Evolutionary conservation across 2,329 filamentous ascomycete genomes (phyloP), one percentile per base, ranked within the genome.

Genomic region (Trichoderma koningii): DNA sequence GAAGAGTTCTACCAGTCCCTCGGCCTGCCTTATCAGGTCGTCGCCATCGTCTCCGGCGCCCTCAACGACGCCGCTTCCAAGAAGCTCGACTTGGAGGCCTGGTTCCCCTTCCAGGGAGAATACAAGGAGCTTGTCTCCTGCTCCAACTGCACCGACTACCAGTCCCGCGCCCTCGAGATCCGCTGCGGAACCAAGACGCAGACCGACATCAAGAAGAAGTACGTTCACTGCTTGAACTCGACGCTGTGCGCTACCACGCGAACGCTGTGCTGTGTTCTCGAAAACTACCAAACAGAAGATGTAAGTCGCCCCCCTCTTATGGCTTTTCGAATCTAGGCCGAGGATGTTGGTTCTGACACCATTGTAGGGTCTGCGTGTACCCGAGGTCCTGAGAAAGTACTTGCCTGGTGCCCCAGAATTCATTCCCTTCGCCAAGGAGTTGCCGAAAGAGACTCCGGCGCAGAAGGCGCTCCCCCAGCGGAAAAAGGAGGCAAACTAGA

Each of bases 41-140:
- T 98, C 10, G 88, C 90, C 62, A 99, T 99, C 69, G 95, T 98
- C 65, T 97, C 92, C n/a, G 94, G 94, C 5, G 95, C 95, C 0
- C 81, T 99, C 73, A 97, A 96, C 80, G 96, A 80, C 53, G 78
- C 78, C 14, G 79, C 82, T 15, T 83, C 92, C 30, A 97, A 97
- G 85, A 99, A 99, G 80, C 93, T 89, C 76, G 95, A 99, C 74
- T 84, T 99, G 23, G 95, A 99, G 77, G 94, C 95, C 3, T 96
- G 93, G 92, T 97, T 96, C 78, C 93, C 92, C 17, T 96, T 91
- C 83, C 93, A 98, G 78, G 90, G 90, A 72, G 95, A 98, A 79
- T 99, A 98, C 85, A 98, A 98, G 81, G 95, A 98, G 81, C 86
- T 99, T 30, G 95, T 98, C 57, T 96, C 92, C 21, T 97, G 93